Conservation (phyloP, 768 basidiomycete species). For the Polyporus arcularius region DNA sequence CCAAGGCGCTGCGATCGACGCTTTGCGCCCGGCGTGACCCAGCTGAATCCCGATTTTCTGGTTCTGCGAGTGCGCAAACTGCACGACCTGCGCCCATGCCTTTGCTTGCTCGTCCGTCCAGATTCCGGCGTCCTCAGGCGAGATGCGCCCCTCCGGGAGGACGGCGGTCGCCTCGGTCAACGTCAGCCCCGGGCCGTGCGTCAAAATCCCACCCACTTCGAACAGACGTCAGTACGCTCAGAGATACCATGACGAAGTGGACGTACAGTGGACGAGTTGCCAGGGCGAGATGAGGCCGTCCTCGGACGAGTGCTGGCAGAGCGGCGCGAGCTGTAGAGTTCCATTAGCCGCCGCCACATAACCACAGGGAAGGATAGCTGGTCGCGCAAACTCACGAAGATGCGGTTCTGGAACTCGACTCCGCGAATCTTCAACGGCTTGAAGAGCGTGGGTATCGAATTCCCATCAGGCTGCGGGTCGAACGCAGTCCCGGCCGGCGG, state of each 20-base stretch:
- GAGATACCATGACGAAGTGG: background rate
- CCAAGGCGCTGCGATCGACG: slow-evolving; percentile 63
- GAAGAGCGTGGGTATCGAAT: slow-evolving; percentile 46
- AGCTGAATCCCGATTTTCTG: slow-evolving; percentile 75
- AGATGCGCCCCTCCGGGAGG: slow-evolving; percentile 7
- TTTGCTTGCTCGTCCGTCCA: too few relatives aligned
- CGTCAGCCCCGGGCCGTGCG: slow-evolving; percentile 54
- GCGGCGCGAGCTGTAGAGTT: too few relatives aligned
- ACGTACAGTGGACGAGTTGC: slow-evolving; percentile 52
- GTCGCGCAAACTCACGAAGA: slow-evolving; percentile 17
- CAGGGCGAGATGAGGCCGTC: slow-evolving; percentile 54
- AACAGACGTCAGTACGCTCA: too few relatives aligned
- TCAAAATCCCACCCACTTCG: slow-evolving; percentile 49
- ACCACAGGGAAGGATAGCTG: background rate
- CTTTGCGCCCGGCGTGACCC: slow-evolving; percentile 74
- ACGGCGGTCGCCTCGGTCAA: slow-evolving; percentile 69
- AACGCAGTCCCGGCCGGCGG: slow-evolving; percentile 47
- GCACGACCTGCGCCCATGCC: slow-evolving; percentile 39
- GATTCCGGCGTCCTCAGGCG: too few relatives aligned
- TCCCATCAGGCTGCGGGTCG: slow-evolving; percentile 42
- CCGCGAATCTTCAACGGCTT: slow-evolving; percentile 49
- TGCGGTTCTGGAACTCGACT: slow-evolving; percentile 33
- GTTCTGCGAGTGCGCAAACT: slow-evolving; percentile 68
- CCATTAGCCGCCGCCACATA: too few relatives aligned
- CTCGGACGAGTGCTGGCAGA: slow-evolving; percentile 54